Base-by-base conservation (phyloP, 805 yeast genomes). In the Yamadazyma tumulicola region DNA sequence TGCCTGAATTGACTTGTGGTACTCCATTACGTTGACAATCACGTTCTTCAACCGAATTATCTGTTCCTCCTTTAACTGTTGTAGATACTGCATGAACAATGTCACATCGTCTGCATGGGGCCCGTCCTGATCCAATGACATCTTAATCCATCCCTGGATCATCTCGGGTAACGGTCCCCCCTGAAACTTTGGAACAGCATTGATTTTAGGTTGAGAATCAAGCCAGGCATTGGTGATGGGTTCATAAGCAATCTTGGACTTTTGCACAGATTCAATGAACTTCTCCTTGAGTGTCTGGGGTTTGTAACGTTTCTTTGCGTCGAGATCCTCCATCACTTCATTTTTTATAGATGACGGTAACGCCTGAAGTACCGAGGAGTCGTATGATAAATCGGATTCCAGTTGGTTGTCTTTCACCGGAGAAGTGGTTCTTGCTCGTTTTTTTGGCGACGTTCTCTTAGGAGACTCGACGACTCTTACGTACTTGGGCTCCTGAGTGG, bases 281-380 rank as follows among this genome's bases (percentile, higher is more conserved):
- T 61, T 60, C 4, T 55, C 56, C 24, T 52, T 47, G 38, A 61
- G 41, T 1, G 64, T 48, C 6, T 46, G 51, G 15, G 55, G 38
- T 22, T 51, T 54, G 23, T 54, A 41, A 33, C 53, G 51, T 17
- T 49, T 51, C 27, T 49, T 56, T 37, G 55, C 49, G 26, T 58
- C 62, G 22, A 60, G 37, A 23, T 66, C 70, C 31, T 57, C 56
- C 30, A 60, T 33, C 5, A 66, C 64, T 34, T 66, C 69, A 6
- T 57, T 41, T 32, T 59, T 51, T 9, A 67, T 46, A 5, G 59
- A 56, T 0, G 69, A 55, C 0, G 73, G 72, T 5, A 67, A 46
- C 37, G 61, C 71, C 17, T 60, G 48, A 18, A 67, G 38, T 6
- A 67, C 55, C 0, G 61, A 52, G 6, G 57, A 52, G 38, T 67